A percentile compares a stretch with the other conserved stretches of the same genome.
phyloP scores from a whole-genome alignment of 495 filamentous ascomycete genomes.

The Aspergillus ostianus region DNA sequence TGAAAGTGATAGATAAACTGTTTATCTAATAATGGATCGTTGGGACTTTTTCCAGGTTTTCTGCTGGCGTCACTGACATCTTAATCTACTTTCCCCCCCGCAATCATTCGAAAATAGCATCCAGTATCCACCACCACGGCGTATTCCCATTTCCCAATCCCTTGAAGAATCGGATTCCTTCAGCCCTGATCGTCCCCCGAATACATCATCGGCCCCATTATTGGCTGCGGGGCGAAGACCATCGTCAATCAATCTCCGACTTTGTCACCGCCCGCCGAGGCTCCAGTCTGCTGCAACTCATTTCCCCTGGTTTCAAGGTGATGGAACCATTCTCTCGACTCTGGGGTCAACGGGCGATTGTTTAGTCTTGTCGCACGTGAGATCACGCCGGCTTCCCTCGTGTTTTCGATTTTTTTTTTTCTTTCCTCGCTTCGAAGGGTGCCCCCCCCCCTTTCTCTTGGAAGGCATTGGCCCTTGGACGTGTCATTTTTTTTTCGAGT shows the following conservation, averaged over 20 bases:
- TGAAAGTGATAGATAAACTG: conserved; percentile 5
- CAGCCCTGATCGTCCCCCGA: not conserved
- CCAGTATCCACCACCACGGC: not conserved
- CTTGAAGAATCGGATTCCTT: not conserved
- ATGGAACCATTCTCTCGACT: conserved; percentile 2
- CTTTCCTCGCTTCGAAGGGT: conserved; percentile 5
- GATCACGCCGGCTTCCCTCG: conserved; percentile 18
- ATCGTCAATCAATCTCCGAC: conserved; percentile 9
- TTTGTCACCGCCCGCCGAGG: conserved; percentile 29
- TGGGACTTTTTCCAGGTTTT: no score
- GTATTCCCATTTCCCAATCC: not conserved
- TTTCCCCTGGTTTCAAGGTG: conserved; percentile 4
- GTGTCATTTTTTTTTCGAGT: conserved; percentile 24
- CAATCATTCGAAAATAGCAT: no score
- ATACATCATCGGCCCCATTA: not conserved
- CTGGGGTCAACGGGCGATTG: not conserved
- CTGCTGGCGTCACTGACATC: no score
- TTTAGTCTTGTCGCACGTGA: conserved; percentile 9
- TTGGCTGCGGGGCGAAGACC: not conserved
- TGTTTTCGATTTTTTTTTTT: not conserved
- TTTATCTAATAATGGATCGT: not conserved
- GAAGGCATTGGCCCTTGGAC: conserved; percentile 17
- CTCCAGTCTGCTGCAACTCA: conserved; percentile 11
- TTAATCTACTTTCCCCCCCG: not conserved
- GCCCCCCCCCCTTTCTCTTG: conserved; percentile 9